Percentiles rank a stretch among this genome's conserved stretches.
phyloP scores from a whole-genome alignment of 73 alveolate genomes.

The Paraurostyla sp. region DNA sequence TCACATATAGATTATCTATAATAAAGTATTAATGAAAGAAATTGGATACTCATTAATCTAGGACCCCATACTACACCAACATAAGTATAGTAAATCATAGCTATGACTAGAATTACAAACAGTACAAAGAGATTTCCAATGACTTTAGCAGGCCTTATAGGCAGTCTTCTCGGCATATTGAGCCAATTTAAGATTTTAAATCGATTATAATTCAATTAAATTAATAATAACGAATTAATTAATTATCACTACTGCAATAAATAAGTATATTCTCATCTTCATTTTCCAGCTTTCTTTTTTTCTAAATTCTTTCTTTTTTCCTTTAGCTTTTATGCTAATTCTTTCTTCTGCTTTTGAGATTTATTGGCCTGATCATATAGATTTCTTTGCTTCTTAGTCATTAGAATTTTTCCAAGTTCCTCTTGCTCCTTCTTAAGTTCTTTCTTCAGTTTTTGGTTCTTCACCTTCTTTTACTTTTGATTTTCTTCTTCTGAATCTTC shows the following conservation, averaged over 20 bases:
- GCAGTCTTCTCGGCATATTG: slow-evolving; percentile 63
- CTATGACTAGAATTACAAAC: slow-evolving; percentile 63
- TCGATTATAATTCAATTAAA: background rate
- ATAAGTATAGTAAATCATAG: slow-evolving; percentile 58
- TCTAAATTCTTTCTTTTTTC: slow-evolving; percentile 57
- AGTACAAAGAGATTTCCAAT: slow-evolving; percentile 70
- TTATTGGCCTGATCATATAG: slow-evolving; percentile 64
- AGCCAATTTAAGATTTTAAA: background rate
- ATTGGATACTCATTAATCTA: slow-evolving; percentile 19
- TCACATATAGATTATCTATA: slow-evolving; percentile 1
- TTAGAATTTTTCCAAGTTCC: slow-evolving; percentile 78
- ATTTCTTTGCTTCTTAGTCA: slow-evolving; percentile 77
- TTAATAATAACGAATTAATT: background rate
- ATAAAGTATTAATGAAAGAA: background rate
- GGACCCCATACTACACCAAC: slow-evolving; percentile 64
- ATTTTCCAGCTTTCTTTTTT: background rate
- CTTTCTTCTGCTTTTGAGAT: slow-evolving; percentile 62
- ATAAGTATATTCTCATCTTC: background rate
- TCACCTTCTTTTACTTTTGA: slow-evolving; percentile 53
- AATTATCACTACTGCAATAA: background rate
- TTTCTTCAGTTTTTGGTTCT: slow-evolving; percentile 66
- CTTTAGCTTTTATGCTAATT: slow-evolving; percentile 54
- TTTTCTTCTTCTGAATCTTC: slow-evolving; percentile 71
- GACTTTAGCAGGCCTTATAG: slow-evolving; percentile 63
- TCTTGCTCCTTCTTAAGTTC: slow-evolving; percentile 71